Conservation (phyloP, 164 flowering plant genomes). For the Warburgia ugandensis region DNA sequence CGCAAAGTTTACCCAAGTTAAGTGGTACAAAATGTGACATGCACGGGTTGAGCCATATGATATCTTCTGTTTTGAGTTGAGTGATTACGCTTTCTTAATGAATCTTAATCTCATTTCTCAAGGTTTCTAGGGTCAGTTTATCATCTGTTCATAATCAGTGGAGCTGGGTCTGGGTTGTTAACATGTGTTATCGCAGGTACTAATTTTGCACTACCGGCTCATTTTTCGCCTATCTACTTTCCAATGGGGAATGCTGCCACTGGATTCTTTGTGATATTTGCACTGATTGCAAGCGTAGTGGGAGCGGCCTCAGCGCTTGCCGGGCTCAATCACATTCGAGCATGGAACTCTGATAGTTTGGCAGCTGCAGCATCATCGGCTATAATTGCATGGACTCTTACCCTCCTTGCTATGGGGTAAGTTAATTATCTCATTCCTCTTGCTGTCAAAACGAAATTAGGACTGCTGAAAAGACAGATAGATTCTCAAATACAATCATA, state of each 20-base stretch:
- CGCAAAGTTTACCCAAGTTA: too few species aligned
- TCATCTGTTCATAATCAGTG: too few species aligned
- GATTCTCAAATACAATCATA: too few species aligned
- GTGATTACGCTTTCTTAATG: too few species aligned
- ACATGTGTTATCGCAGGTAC: conserved; percentile 49
- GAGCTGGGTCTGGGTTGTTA: too few species aligned
- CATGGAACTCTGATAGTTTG: conserved; percentile 52
- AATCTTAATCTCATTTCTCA: too few species aligned
- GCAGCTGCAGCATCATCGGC: conserved; percentile 67
- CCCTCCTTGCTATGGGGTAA: conserved; percentile 87
- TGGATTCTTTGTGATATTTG: conserved; percentile 72
- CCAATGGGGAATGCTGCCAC: conserved; percentile 92
- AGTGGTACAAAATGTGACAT: too few species aligned
- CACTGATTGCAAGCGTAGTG: conserved; percentile 74
- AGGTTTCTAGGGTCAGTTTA: too few species aligned
- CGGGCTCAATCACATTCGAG: conserved; percentile 51
- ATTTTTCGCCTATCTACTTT: conserved; percentile 76
- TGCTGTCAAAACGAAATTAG: background rate
- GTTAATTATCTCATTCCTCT: background rate
- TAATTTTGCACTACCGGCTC: conserved; percentile 59
- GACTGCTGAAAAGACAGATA: background rate
- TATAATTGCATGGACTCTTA: conserved; percentile 70
- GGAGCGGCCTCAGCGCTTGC: conserved; percentile 62
- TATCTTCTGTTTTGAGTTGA: too few species aligned
- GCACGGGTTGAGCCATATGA: too few species aligned